Conservation (phyloP, 192 early-diverging fungal species). For the Coemansia sp. region DNA sequence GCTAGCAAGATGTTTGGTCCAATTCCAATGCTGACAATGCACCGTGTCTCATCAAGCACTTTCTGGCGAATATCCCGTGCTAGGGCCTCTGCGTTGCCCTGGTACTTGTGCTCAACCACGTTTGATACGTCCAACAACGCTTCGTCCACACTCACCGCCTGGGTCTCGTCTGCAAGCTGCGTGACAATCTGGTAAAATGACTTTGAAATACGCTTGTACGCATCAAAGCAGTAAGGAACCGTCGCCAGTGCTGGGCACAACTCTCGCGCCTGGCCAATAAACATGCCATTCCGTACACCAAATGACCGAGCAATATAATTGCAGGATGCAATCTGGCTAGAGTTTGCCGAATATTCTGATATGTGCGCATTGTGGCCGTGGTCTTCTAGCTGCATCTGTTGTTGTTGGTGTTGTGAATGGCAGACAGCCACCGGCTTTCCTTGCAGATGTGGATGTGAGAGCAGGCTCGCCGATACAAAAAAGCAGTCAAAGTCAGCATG, state of each 20-base stretch:
- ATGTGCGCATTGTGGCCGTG: neutral
- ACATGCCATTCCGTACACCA: constrained; percentile 81
- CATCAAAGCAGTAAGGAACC: constrained; percentile 78
- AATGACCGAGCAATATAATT: constrained; percentile 81
- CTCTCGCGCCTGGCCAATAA: constrained; percentile 65
- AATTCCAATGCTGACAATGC: constrained; percentile 75
- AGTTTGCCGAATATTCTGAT: constrained; percentile 12
- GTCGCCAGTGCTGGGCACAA: constrained; percentile 64
- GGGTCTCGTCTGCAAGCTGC: constrained; percentile 64
- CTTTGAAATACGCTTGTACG: constrained; percentile 62
- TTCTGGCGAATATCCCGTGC: constrained; percentile 58
- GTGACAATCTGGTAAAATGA: constrained; percentile 69
- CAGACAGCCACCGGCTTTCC: constrained; percentile 72
- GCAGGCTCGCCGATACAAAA: constrained; percentile 81
- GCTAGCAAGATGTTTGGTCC: constrained; percentile 72
- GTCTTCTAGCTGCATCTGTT: constrained; percentile 18
- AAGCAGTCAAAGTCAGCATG: constrained; percentile 96
- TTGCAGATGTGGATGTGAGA: constrained; percentile 64
- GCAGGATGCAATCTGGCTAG: constrained; percentile 77
- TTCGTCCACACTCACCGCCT: constrained; percentile 87
- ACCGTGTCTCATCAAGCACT: constrained; percentile 58
- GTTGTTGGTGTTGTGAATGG: constrained; percentile 54
- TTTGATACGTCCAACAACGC: constrained; percentile 71
- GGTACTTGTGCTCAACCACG: constrained; percentile 18
- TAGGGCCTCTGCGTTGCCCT: constrained; percentile 16